Base-by-base conservation (phyloP, 1,139 yeast species). In the Candida glucosophila region DNA sequence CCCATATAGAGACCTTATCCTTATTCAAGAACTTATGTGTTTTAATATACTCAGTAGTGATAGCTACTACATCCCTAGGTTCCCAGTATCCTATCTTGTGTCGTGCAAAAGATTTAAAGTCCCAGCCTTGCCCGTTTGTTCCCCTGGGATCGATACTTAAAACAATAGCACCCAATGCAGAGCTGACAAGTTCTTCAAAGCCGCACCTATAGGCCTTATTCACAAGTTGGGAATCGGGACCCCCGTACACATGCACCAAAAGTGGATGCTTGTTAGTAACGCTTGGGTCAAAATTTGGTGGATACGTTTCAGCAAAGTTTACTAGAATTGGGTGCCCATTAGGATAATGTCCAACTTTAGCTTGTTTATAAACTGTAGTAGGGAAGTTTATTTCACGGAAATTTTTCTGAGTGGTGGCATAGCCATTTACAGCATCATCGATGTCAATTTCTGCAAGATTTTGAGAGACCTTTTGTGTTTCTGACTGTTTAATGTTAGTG, bases 131-230 rank as follows among this genome's bases (percentile, higher is more conserved):
- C 17, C 81, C 86, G 3, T 88, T 95, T 0, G 98, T 88, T 3
- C 98, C 98, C 41, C 98, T 65, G 5, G 98, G 98, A 41, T 90
- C 99, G 19, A 90, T 78, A 17, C 77, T 70, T 20, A 90, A 67
- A 0, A 88, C 85, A 17, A 90, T 68, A 0, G 85, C 78, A 41
- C 81, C 77, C 28, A 81, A 53, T 3, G 70, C 58, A 1, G 94
- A 74, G 9, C 83, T 70, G 1, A 78, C 68, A 6, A 78, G 65
- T 23, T 79, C 79, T 43, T 80, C 81, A 48, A 83, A 83, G 19
- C 73, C 80, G 22, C 77, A 52, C 2, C 51, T 45, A 37, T 67
- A 78, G 20, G 58, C 44, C 29, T 77, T 68, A 23, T 58, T 66
- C 4, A 79, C 79, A 17, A 72, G 67, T 45, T 80, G 90, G 1